phyloP scores from a whole-genome alignment of 805 yeast species.

The Torulaspora quercuum region DNA sequence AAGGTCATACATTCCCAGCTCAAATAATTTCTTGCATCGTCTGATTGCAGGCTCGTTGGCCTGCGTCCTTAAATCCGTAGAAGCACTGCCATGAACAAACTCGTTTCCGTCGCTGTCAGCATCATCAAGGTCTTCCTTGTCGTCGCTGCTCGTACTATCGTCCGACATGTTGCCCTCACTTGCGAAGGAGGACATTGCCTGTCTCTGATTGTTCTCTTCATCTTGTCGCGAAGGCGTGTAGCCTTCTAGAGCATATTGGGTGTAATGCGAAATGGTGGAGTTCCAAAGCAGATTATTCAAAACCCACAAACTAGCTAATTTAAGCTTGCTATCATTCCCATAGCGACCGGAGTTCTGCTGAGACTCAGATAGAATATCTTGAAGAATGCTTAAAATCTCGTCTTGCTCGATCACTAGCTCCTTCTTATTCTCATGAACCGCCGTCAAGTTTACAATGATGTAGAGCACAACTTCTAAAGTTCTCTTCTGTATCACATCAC shows the following conservation, averaged over 20 bases:
- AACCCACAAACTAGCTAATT: conserved; percentile 34
- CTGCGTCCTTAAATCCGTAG: conserved; percentile 13
- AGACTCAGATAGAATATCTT: conserved; percentile 27
- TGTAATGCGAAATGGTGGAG: conserved; percentile 28
- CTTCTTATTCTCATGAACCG: conserved; percentile 36
- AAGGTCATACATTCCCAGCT: conserved; percentile 30
- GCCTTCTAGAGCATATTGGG: conserved; percentile 26
- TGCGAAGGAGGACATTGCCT: conserved; percentile 3
- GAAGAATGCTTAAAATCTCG: conserved; percentile 29
- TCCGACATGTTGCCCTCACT: conserved; percentile 4
- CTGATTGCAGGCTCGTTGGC: conserved; percentile 24
- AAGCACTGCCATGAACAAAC: conserved; percentile 16
- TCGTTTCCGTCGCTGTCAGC: conserved; percentile 17
- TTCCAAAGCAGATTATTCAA: conserved; percentile 35
- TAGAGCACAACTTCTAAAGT: conserved; percentile 34
- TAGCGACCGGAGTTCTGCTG: conserved; percentile 17
- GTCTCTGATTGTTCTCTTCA: conserved; percentile 2
- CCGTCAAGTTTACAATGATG: conserved; percentile 35
- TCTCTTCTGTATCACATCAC: conserved; percentile 25
- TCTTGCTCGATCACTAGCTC: conserved; percentile 33
- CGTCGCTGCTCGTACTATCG: conserved; percentile 6
- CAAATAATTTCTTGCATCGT: conserved; percentile 31
- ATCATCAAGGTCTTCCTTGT: conserved; percentile 10
- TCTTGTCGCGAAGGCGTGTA: conserved; percentile 13
- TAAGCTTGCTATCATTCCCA: conserved; percentile 29